These are phyloP conservation scores for Phytopythium sindhum DNA, from an alignment of 352 stramenopile genomes.

Conservation along the genomic window DNA sequence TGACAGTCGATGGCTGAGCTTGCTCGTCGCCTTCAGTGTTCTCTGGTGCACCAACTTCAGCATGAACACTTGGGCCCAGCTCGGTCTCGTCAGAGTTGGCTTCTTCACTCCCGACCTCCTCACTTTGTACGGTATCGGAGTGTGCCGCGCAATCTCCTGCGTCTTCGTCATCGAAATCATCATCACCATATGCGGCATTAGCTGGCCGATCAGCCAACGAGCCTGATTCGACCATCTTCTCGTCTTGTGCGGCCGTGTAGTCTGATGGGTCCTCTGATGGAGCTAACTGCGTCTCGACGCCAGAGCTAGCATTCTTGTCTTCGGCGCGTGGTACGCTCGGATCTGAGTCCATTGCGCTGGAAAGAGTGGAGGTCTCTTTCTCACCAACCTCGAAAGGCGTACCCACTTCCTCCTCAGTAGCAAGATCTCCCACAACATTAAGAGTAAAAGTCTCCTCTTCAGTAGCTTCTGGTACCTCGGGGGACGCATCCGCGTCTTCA, in stretches of 20 bases:
- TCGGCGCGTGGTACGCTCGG: not conserved
- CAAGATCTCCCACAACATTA: too few relatives aligned
- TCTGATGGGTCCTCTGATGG: not conserved
- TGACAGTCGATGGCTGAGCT: not conserved
- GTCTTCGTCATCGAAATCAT: constrained; percentile 18
- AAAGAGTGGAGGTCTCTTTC: too few relatives aligned
- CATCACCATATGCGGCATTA: constrained; percentile 18
- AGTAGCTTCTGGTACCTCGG: not conserved
- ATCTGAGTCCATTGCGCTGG: not conserved
- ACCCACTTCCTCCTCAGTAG: too few relatives aligned
- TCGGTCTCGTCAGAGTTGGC: not conserved
- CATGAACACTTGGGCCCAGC: not conserved
- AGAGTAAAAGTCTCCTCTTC: not conserved
- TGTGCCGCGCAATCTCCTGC: not conserved
- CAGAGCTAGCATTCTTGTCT: not conserved
- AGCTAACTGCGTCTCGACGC: not conserved
- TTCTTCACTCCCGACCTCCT: constrained; percentile 5
- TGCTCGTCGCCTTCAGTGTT: not conserved
- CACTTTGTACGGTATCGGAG: not conserved
- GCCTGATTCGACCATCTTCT: not conserved
- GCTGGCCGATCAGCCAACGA: not conserved
- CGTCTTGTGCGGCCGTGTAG: not conserved
- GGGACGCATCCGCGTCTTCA: not conserved
- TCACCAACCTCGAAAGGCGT: too few relatives aligned
- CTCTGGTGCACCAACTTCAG: not conserved